Evolutionary conservation across 805 yeast species (phyloP).

Genomic region (Pichia paraexigua): DNA sequence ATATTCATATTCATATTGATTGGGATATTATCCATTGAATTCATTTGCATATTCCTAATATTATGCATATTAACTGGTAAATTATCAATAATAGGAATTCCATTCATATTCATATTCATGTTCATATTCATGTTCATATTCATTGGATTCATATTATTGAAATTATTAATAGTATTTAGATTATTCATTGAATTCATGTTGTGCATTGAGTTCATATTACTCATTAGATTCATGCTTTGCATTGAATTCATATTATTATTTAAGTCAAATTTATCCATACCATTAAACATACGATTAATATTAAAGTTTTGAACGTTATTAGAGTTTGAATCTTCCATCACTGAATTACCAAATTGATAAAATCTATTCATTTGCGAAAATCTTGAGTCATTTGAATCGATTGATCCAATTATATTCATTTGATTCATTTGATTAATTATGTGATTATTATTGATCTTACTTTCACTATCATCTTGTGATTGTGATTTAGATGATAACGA

Average conservation of each 20-base stretch:
- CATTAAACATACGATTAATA: neutral
- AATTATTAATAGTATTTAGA: neutral
- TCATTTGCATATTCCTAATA: slow-evolving; percentile 4
- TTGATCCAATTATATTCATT: neutral
- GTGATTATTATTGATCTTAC: neutral
- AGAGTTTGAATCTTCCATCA: neutral
- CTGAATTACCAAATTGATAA: neutral
- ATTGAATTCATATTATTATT: neutral
- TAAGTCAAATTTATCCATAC: neutral
- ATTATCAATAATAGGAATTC: neutral
- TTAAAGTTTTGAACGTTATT: neutral
- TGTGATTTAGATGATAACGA: neutral
- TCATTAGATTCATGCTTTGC: neutral
- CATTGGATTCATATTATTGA: slow-evolving; percentile 1
- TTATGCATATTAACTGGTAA: neutral
- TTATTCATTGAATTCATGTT: neutral
- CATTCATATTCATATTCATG: neutral
- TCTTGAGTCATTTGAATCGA: neutral
- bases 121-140: neutral
- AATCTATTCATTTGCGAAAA: neutral
- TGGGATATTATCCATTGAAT: neutral
- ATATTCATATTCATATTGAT: neutral
- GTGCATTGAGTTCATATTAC: neutral
- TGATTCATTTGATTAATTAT: slow-evolving; percentile 2
- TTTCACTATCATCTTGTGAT: neutral